A percentile compares a stretch with the other conserved stretches of the same genome.
These are phyloP conservation scores for Trametes sp. DNA, from an alignment of 1,284 basidiomycete species.

Conservation along the genomic window DNA sequence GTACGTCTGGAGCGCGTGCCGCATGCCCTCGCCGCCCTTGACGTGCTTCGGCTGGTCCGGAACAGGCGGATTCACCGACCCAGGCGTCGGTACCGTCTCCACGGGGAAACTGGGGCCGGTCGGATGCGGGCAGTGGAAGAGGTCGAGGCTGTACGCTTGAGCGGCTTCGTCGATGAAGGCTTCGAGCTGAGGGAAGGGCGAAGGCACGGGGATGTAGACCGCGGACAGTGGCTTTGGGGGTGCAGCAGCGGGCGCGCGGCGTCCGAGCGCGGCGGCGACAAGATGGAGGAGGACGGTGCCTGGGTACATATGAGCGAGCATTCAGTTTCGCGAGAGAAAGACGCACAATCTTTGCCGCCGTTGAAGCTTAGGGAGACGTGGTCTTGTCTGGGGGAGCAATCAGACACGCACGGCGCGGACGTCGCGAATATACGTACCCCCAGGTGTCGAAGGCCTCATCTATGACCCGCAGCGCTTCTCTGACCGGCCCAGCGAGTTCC, in stretches of 20 bases:
- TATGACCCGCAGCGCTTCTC: conserved; percentile 81
- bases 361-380: conserved; percentile 92
- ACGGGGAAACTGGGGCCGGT: conserved; percentile 46
- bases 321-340: neutral
- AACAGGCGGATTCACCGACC: conserved; percentile 25
- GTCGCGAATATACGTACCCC: conserved; percentile 63
- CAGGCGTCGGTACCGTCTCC: conserved; percentile 53
- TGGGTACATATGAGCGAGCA: conserved; percentile 41
- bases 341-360: conserved; percentile 96
- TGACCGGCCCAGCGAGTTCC: conserved; percentile 66
- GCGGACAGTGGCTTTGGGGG: conserved; percentile 67
- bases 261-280: conserved; percentile 75
- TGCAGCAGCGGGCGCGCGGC: conserved; percentile 45
- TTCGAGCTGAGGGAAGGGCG: conserved; percentile 89
- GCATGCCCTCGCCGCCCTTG: conserved; percentile 83
- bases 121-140: conserved; percentile 66
- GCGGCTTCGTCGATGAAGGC: conserved; percentile 78
- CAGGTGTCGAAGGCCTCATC: conserved; percentile 76
- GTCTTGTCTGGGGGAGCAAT: conserved; percentile 56
- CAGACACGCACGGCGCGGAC: conserved; percentile 21
- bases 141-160: conserved; percentile 78
- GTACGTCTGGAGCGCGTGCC: conserved; percentile 80
- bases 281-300: conserved; percentile 96
- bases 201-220: conserved; percentile 90
- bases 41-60: conserved; percentile 33